Conservation (phyloP, 345 rosid species). For the Gossypium longicalyx region DNA sequence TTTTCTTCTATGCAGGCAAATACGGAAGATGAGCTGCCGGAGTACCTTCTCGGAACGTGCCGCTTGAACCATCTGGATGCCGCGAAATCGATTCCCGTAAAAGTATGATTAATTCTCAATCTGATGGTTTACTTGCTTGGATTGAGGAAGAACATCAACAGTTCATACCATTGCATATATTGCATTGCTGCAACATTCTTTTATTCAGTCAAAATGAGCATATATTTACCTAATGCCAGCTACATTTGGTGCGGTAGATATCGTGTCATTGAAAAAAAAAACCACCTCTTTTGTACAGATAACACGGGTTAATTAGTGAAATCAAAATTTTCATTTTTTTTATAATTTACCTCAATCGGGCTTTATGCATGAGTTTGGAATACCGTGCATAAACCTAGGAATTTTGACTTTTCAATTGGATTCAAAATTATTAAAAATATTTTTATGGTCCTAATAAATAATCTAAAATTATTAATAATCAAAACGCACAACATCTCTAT, state of each 20-base stretch:
- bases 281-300: constrained; percentile 21
- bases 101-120: constrained; percentile 10
- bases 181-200: constrained; percentile 8
- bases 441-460: no score
- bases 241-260: constrained; percentile 10
- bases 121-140: constrained; percentile 1
- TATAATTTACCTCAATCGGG: neutral
- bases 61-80: constrained; percentile 84
- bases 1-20: constrained; percentile 50
- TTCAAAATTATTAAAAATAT: no score
- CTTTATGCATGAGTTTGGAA: no score
- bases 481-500: no score
- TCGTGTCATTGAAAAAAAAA: neutral
- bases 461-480: no score
- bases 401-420: neutral
- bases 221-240: neutral
- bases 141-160: neutral
- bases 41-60: constrained; percentile 85
- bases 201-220: constrained; percentile 2
- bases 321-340: neutral
- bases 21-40: constrained; percentile 89
- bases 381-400: no score
- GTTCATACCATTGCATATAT: neutral
- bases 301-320: neutral
- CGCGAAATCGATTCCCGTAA: constrained; percentile 49